Evolutionary conservation across 2,329 filamentous ascomycete species (phyloP).

Genomic region (Chaetothyriales sp.): DNA sequence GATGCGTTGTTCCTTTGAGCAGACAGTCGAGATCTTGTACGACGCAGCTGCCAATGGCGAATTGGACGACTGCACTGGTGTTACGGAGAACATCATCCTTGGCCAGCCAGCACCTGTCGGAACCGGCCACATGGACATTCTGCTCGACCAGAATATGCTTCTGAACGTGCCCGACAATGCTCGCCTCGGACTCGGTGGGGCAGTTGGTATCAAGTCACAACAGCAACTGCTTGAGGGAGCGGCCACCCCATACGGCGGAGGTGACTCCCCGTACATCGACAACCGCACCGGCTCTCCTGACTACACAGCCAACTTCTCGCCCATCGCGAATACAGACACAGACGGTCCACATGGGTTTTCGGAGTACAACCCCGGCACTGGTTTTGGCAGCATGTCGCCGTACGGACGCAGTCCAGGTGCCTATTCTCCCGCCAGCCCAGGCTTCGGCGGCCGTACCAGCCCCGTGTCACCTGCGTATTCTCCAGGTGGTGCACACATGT

Average conservation of each 20-base stretch:
- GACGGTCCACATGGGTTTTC: constrained; percentile 43
- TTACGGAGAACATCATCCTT: constrained; percentile 97
- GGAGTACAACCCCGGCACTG: constrained; percentile 57
- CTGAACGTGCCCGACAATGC: constrained; percentile 89
- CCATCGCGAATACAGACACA: constrained; percentile 55
- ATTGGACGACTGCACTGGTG: constrained; percentile 91
- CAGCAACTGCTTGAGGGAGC: constrained; percentile 47
- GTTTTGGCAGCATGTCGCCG: constrained; percentile 48
- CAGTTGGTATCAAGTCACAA: constrained; percentile 51
- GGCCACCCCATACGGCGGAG: constrained; percentile 60
- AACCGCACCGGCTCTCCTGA: constrained; percentile 48
- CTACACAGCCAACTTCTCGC: constrained; percentile 51
- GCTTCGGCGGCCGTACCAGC: constrained; percentile 56
- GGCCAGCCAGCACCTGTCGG: constrained; percentile 95
- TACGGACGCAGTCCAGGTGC: constrained; percentile 50
- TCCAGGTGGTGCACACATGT: constrained; percentile 38
- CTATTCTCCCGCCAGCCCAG: constrained; percentile 58
- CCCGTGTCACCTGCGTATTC: constrained; percentile 55
- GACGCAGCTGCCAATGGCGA: constrained; percentile 91
- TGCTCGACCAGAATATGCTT: constrained; percentile 87
- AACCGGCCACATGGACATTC: constrained; percentile 87
- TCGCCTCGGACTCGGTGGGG: constrained; percentile 65
- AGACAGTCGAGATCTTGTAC: constrained; percentile 94
- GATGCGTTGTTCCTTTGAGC: constrained; percentile 99
- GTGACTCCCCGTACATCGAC: constrained; percentile 51